These are phyloP conservation scores for Starmerella powellii DNA, from an alignment of 805 yeast species.

Conservation along the genomic window DNA sequence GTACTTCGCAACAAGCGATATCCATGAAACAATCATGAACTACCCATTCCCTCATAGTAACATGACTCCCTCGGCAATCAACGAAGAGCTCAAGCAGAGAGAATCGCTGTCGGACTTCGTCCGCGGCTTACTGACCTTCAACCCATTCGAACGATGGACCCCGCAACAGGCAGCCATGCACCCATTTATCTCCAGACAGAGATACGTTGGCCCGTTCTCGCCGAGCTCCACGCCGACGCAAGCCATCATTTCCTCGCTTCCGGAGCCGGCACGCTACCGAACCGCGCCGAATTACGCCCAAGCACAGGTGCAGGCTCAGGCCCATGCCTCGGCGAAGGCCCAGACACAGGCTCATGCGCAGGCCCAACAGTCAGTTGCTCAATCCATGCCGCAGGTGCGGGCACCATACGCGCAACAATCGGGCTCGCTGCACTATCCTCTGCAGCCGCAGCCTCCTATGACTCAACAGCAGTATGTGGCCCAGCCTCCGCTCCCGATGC, in stretches of 20 bases:
- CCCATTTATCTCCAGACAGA: constrained; percentile 67
- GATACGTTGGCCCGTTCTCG: constrained; percentile 36
- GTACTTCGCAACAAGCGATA: constrained; percentile 55
- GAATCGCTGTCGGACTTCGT: constrained; percentile 64
- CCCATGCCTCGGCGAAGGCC: constrained; percentile 16
- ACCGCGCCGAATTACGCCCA: constrained; percentile 5
- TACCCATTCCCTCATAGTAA: constrained; percentile 40
- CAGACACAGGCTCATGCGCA: constrained; percentile 19
- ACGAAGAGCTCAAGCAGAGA: constrained; percentile 63
- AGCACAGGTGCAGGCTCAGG: constrained; percentile 14
- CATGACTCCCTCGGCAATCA: constrained; percentile 36
- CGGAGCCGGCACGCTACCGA: constrained; percentile 8
- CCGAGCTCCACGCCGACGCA: constrained; percentile 11
- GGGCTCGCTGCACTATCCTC: neutral
- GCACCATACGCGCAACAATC: constrained; percentile 1
- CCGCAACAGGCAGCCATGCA: constrained; percentile 91
- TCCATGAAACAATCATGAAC: constrained; percentile 63
- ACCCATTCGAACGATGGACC: constrained; percentile 91
- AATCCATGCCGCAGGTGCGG: constrained; percentile 12
- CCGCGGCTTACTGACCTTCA: constrained; percentile 61
- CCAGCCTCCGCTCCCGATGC: neutral
- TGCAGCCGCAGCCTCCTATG: constrained; percentile 3
- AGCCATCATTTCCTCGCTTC: neutral
- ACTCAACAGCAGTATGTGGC: neutral
- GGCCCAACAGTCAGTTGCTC: constrained; percentile 16